Percentiles rank a stretch among this genome's conserved stretches.
Conservation (phyloP, 345 rosid genomes). For the Euphorbia tirucalli region DNA sequence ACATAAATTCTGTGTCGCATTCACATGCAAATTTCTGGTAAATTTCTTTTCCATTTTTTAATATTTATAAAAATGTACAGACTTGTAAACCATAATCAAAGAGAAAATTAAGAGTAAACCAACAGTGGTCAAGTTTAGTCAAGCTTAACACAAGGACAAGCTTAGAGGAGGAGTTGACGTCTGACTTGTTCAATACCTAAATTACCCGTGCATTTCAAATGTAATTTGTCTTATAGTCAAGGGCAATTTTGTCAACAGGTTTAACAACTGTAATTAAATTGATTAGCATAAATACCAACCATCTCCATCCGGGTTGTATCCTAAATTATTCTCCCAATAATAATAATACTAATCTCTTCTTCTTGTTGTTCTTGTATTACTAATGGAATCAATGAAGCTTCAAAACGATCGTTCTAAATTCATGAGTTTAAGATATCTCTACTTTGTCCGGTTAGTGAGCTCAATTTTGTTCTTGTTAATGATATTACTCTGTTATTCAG, state of each 20-base stretch:
- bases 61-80: no score
- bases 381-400: constrained; percentile 21
- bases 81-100: no score
- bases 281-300: neutral
- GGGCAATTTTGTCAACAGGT: constrained; percentile 14
- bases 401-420: neutral
- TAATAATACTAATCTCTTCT: no score
- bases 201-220: neutral
- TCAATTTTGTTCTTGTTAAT: constrained; percentile 38
- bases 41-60: no score
- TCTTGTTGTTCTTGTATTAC: neutral
- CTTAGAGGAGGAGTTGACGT: neutral
- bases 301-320: neutral
- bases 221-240: neutral
- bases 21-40: no score
- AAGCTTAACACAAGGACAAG: neutral
- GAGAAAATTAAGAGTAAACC: no score
- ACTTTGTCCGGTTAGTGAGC: constrained; percentile 19
- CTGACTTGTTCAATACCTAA: constrained; percentile 14
- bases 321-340: no score
- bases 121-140: neutral
- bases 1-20: no score
- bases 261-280: no score
- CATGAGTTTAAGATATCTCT: neutral
- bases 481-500: constrained; percentile 34